phyloP scores from a whole-genome alignment of 2,329 filamentous ascomycete genomes.

The Nannizziopsis arthrosporioides region DNA sequence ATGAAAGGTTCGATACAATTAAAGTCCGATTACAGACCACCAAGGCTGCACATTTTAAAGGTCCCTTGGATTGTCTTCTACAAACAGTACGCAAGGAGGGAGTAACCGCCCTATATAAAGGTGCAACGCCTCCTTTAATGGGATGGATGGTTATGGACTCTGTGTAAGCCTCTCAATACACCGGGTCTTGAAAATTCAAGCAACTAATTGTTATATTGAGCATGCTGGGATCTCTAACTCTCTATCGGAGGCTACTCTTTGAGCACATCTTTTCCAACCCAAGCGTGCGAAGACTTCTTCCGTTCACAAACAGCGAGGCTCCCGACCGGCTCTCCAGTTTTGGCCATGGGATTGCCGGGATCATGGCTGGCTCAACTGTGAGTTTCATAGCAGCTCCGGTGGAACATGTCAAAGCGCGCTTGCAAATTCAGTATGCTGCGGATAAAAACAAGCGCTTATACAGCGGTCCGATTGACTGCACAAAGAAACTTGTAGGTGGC shows the following conservation, averaged over 20 bases:
- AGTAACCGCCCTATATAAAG: conserved; percentile 78
- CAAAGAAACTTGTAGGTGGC: conserved; percentile 46
- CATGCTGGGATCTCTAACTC: conserved; percentile 83
- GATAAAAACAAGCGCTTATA: conserved; percentile 68
- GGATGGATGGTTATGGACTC: conserved; percentile 99
- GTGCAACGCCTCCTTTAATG: conserved; percentile 77
- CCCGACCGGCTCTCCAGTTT: conserved; percentile 53
- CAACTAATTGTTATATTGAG: conserved; percentile 19
- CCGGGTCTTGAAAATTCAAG: background rate
- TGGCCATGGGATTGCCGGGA: conserved; percentile 78
- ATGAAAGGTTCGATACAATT: conserved; percentile 72
- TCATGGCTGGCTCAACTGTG: conserved; percentile 78
- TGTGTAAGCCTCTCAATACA: conserved; percentile 32
- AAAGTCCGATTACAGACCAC: conserved; percentile 94
- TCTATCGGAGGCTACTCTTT: conserved; percentile 75
- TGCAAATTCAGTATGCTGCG: conserved; percentile 88
- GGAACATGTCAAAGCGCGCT: conserved; percentile 84
- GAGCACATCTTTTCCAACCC: conserved; percentile 62
- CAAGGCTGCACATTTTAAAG: conserved; percentile 61
- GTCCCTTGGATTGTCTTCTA: conserved; percentile 72
- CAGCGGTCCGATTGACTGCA: conserved; percentile 74
- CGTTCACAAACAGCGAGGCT: conserved; percentile 27
- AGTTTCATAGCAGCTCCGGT: conserved; percentile 87
- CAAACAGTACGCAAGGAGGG: conserved; percentile 82
- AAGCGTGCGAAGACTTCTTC: conserved; percentile 27